phyloP scores from a whole-genome alignment of 2,329 filamentous ascomycete genomes.

The Penicillium brasilianum region DNA sequence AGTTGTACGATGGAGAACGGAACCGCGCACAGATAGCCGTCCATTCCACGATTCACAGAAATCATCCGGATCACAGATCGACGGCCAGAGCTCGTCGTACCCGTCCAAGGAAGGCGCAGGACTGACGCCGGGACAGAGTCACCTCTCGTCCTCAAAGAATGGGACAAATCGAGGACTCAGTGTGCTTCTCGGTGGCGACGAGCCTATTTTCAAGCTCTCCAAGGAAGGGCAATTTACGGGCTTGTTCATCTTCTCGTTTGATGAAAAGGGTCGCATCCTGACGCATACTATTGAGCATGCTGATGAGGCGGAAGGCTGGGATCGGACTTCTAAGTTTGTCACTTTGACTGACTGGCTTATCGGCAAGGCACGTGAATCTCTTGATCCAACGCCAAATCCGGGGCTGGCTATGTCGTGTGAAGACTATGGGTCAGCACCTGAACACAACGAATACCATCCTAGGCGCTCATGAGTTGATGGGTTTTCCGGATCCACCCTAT shows the following conservation, averaged over 20 bases:
- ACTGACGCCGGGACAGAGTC: slow-evolving; percentile 17
- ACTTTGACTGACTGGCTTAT: slow-evolving; percentile 94
- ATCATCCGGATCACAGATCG: neutral
- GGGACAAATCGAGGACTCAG: slow-evolving; percentile 49
- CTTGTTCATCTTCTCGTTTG: slow-evolving; percentile 95
- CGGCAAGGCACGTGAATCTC: slow-evolving; percentile 69
- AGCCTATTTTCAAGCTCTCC: slow-evolving; percentile 56
- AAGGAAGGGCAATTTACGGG: slow-evolving; percentile 82
- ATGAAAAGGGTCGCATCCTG: slow-evolving; percentile 78
- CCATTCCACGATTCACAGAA: slow-evolving; percentile 24
- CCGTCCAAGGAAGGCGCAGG: neutral
- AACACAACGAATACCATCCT: neutral
- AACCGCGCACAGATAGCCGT: slow-evolving; percentile 42
- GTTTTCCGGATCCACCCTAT: neutral
- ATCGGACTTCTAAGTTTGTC: slow-evolving; percentile 82
- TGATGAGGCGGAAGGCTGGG: slow-evolving; percentile 81
- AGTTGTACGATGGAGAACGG: slow-evolving; percentile 86
- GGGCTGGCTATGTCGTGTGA: slow-evolving; percentile 37
- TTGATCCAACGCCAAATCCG: slow-evolving; percentile 35
- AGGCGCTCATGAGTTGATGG: neutral
- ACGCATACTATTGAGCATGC: slow-evolving; percentile 95
- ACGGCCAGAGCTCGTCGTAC: neutral
- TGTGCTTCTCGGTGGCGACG: slow-evolving; percentile 58
- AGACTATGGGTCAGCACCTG: slow-evolving; percentile 15
- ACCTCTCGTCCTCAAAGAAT: slow-evolving; percentile 34